Evolutionary conservation across 2,329 filamentous ascomycete genomes (phyloP), one percentile per base, ranked within the genome.

Genomic region (Penicillium sp.): DNA sequence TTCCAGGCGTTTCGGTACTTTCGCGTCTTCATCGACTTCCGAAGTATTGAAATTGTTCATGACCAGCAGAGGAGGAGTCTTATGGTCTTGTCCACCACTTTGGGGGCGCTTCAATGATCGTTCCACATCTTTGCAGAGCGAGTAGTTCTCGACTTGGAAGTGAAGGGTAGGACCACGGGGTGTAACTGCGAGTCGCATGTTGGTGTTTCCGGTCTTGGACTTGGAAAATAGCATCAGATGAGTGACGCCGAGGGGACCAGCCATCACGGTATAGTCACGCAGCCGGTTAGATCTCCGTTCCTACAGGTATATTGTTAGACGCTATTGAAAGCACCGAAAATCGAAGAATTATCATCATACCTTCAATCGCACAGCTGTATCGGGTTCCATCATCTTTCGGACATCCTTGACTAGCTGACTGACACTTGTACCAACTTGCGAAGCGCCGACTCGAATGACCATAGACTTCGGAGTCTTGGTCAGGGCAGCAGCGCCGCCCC

Each of bases 381-480:
- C 90, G 1, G 94, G 94, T 75, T 97, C 92, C 92, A 99, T 96
- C 78, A 97, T 93, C 51, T 83, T 83, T 66, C 94, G 87, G 55
- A 97, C 90, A 77, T 99, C 94, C 65, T 89, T 87, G 19, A 93
- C 92, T 65, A 99, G 81, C 77, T 97, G 92, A 72, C 88, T 93
- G 66, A 99, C 84, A 72, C 90, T 96, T 55, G 91, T 86, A 54
- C 94, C 94, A 48, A 99, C 91, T 71, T 97, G 91, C 67, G 92
- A 90, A 65, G 92, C 93, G 66, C 94, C 94, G 67, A 97, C 92
- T 64, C 94, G 90, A 75, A 99, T 96, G 54, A 99, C 93, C 93
- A 99, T 97, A 72, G 89, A 95, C 82, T 97, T 97, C 29, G 94
- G 94, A 48, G 87, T 83, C 61, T 87, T 85, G 49, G 83, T 80